Evolutionary conservation across 805 yeast genomes (phyloP), one percentile per base, ranked within the genome.

Genomic region (Danielozyma ontarioensis): DNA sequence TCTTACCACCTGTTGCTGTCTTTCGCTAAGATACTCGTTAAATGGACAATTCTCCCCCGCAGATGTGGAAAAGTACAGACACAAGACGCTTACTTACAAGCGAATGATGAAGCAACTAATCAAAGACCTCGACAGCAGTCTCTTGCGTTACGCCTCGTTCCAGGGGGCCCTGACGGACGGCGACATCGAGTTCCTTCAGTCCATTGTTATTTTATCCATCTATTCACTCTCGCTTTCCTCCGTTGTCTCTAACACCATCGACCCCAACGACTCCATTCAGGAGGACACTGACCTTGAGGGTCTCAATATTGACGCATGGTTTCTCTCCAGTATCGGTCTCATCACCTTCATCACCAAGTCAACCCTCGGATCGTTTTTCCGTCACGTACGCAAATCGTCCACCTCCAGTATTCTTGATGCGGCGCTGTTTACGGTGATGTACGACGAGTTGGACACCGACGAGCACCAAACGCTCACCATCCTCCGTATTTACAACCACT

Each of bases 401-500:
- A 31, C 18, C 17, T 5, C 5, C 29, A 13, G n/a, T 12, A 25
- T 2, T 26, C 26, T 7, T 17, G 13, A 6, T 22, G 19, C 52
- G 17, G 22, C 26, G 32, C 35, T 57, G 12, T 50, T 46, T 25
- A 48, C 61, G 10, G 48, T 59, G n/a, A 43, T 60, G n/a, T 57
- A 53, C 25, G 61, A 58, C 28, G 57, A 57, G 17, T 39, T 55
- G 13, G 62, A 53, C 33, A 41, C 57, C 3, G 68, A 64, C 25
- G 78, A 72, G 36, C 68, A 70, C 40, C 76, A 71, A 42, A 68
- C 69, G 32, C 56, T 79, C 26, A 72, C 84, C 1, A 62, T 75
- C 4, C 71, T 76, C 41, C 62, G 93, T 28, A 68, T 83, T 6
- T 81, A 85, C 75, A 84, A 83, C 53, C 88, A 82, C 42, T 59